A percentile compares a stretch with the other conserved stretches of the same genome.
Evolutionary conservation across 179 eudicot species (phyloP).

Genomic region (Vitellaria paradoxa): DNA sequence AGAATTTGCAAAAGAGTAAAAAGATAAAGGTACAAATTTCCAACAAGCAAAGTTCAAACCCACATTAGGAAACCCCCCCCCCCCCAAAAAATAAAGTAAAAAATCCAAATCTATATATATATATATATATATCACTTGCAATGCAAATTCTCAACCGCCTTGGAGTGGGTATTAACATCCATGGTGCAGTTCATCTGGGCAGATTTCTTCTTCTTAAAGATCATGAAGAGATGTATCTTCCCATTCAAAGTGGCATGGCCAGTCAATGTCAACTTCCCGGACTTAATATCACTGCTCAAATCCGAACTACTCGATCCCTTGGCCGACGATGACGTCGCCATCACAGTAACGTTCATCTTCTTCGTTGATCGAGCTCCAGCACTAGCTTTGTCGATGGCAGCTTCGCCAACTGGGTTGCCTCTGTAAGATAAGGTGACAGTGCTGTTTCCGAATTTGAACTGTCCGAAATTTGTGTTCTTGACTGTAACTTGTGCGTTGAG

Average conservation of each 20-base stretch:
- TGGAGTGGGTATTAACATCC: slow-evolving; percentile 1
- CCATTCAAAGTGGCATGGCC: slow-evolving; percentile 3
- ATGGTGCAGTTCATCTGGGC: slow-evolving; percentile 6
- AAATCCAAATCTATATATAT: too few species aligned
- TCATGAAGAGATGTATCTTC: slow-evolving; percentile 10
- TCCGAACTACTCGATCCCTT: background rate
- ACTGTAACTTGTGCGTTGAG: slow-evolving; percentile 9
- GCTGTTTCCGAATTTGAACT: background rate
- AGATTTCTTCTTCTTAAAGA: slow-evolving; percentile 15
- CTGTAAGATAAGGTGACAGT: background rate
- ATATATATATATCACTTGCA: background rate
- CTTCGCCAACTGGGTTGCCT: background rate
- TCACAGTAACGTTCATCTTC: slow-evolving; percentile 5
- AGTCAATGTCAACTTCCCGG: background rate
- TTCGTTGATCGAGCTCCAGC: slow-evolving; percentile 12
- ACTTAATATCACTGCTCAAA: background rate
- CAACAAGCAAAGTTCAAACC: slow-evolving; percentile 5
- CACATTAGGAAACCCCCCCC: too few species aligned
- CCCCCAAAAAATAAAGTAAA: background rate
- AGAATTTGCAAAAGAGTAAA: background rate
- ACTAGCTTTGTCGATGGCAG: background rate
- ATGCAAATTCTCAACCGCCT: background rate
- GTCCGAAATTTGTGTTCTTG: slow-evolving; percentile 14
- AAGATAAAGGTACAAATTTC: background rate
- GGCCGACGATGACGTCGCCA: background rate